Evolutionary conservation across 2,329 filamentous ascomycete species (phyloP).

Genomic region (Tolypocladium ophioglossoides): DNA sequence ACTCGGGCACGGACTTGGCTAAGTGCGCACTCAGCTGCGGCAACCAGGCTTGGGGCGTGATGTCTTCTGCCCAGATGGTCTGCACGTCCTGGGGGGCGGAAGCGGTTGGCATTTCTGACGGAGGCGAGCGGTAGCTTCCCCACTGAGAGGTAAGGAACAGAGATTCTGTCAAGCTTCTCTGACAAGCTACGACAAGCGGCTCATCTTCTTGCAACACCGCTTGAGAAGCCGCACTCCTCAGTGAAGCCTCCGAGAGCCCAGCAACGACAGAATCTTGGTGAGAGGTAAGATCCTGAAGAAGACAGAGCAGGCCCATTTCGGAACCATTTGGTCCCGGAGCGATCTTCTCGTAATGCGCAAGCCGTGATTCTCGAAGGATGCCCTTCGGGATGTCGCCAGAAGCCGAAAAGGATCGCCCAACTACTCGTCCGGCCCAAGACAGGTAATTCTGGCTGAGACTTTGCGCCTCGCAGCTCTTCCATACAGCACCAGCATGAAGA

Average conservation of each 20-base stretch:
- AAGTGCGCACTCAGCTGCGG: conserved; percentile 51
- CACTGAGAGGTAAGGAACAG: conserved; percentile 46
- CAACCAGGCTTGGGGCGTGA: conserved; percentile 47
- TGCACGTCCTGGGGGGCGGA: conserved; percentile 7
- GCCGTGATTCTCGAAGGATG: conserved; percentile 48
- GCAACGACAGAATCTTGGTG: conserved; percentile 44
- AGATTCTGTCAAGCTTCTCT: conserved; percentile 39
- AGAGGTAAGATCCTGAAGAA: conserved; percentile 52
- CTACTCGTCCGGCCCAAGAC: conserved; percentile 73
- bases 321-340: conserved; percentile 43
- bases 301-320: conserved; percentile 49
- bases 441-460: conserved; percentile 59
- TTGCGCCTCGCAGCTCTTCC: conserved; percentile 62
- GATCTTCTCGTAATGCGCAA: conserved; percentile 38
- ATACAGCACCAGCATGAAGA: conserved; percentile 55
- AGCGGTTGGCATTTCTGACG: conserved; percentile 32
- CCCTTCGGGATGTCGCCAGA: conserved; percentile 57
- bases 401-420: conserved; percentile 75
- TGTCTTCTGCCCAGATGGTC: conserved; percentile 20
- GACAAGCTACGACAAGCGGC: conserved; percentile 38
- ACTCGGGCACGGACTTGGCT: conserved; percentile 45
- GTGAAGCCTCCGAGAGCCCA: conserved; percentile 49
- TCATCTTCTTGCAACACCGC: conserved; percentile 36
- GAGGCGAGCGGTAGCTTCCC: conserved; percentile 43
- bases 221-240: conserved; percentile 46